Percentiles rank a stretch among this genome's conserved stretches.
Evolutionary conservation across 108 stramenopile species (phyloP).

Genomic region (Nitzschia putrida): DNA sequence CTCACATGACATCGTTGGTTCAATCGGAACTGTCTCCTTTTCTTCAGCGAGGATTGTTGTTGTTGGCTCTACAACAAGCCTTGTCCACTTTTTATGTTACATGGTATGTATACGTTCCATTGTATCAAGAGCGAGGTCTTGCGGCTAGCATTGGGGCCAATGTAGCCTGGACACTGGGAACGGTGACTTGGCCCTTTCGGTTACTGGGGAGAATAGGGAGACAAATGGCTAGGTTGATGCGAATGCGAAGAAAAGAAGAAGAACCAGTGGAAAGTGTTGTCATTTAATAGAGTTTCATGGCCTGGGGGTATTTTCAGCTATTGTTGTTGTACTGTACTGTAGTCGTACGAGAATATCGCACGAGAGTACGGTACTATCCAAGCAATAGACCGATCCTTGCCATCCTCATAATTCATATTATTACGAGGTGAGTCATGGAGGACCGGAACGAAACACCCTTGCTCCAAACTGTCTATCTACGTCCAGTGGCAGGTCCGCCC

Average conservation of each 20-base stretch:
- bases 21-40: conserved; percentile 21
- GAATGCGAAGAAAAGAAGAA: background rate
- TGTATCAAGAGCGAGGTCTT: conserved; percentile 26
- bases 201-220: conserved; percentile 5
- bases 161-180: conserved; percentile 36
- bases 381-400: no score
- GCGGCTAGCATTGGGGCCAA: conserved; percentile 31
- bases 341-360: no score
- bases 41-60: conserved; percentile 8
- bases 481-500: conserved; percentile 35
- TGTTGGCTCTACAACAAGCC: conserved; percentile 34
- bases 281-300: conserved; percentile 1
- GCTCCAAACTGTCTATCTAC: conserved; percentile 72
- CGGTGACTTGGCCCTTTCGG: conserved; percentile 29
- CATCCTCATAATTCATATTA: no score
- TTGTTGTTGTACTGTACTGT: background rate
- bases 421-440: background rate
- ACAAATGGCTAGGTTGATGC: background rate
- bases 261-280: background rate
- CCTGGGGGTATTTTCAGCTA: conserved; percentile 13
- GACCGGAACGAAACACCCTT: conserved; percentile 39
- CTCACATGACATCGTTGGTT: conserved; percentile 13
- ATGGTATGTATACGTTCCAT: conserved; percentile 16
- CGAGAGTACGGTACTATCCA: no score
- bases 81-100: conserved; percentile 35